Evolutionary conservation across 2,329 filamentous ascomycete genomes (phyloP), one percentile per base, ranked within the genome.

Genomic region (Fusarium sp.): DNA sequence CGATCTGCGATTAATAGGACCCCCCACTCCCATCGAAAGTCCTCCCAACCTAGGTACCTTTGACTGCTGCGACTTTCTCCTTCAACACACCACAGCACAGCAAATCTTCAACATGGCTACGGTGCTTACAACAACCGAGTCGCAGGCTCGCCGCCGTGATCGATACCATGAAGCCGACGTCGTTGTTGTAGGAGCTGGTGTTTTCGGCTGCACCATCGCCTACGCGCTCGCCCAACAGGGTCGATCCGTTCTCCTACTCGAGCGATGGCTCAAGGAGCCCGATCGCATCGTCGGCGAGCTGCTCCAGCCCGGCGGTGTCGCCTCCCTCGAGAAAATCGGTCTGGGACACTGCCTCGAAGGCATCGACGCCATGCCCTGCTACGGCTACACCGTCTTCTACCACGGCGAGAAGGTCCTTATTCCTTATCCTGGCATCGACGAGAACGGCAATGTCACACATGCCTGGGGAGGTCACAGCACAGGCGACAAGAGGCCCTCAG

Each of bases 231-330:
- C 91, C 57, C 89, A 91, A 70, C 95, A 98, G 79, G 93, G 93
- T 50, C 88, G 95, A 63, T 96, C 91, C 75, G 93, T 99, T 25
- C 84, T 98, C 25, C 81, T 99, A 47, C 86, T 99, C 46, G 95
- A 99, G 80, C 86, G 87, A 71, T 96, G 88, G 78, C 82, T 98
- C 78, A 92, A 92, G 77, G 90, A 98, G 80, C 95, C 95, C 19
- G 91, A 98, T 79, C 88, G 95, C 64, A 99, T 99, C 68, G 93
- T 99, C 43, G 95, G 95, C 70, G 95, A 99, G 80, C 80, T 99
- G 65, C 81, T 99, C 70, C 95, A 99, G 78, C 95, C 95, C 0
- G 95, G 95, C 46, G 95, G 95, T 45, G 88, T 97, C 31, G 82
- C 86, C 48, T 91, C 95, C 7, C 82, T 99, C 70, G 85, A 88